A percentile compares a stretch with the other conserved stretches of the same genome.
phyloP scores from a whole-genome alignment of 345 rosid species.

The Citrus reticulata region DNA sequence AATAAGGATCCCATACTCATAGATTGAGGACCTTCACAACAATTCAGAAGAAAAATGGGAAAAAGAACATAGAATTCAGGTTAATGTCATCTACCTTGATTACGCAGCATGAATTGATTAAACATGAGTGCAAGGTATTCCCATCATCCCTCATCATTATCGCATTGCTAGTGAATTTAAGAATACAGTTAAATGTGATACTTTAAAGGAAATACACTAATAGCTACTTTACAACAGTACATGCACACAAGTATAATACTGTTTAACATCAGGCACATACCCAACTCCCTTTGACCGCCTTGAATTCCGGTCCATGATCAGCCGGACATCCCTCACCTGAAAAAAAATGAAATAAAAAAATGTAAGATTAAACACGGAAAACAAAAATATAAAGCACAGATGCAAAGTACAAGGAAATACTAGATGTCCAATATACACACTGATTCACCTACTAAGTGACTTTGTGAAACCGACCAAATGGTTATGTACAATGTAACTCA shows the following conservation, averaged over 20 bases:
- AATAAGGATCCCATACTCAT: constrained; percentile 21
- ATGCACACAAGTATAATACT: constrained; percentile 20
- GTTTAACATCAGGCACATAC: constrained; percentile 43
- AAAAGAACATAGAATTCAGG: constrained; percentile 49
- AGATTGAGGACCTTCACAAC: constrained; percentile 26
- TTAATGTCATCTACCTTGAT: constrained; percentile 87
- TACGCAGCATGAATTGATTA: constrained; percentile 91
- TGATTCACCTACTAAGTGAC: neutral
- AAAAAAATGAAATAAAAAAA: constrained; percentile 19
- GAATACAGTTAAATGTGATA: constrained; percentile 86
- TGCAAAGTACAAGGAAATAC: neutral
- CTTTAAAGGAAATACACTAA: constrained; percentile 56
- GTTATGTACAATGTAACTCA: constrained; percentile 19
- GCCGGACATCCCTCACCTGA: constrained; percentile 96
- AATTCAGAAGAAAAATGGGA: constrained; percentile 33
- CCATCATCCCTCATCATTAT: constrained; percentile 96
- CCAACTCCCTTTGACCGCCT: constrained; percentile 98
- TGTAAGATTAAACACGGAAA: constrained; percentile 3
- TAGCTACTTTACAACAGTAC: constrained; percentile 39
- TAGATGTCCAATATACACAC: constrained; percentile 1
- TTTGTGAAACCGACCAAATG: constrained; percentile 1
- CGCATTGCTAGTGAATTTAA: constrained; percentile 97
- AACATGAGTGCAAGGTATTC: constrained; percentile 92
- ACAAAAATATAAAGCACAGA: neutral
- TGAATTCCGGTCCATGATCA: constrained; percentile 96